phyloP scores from a whole-genome alignment of 208 protist genomes.

The Histomonas meleagridis region DNA sequence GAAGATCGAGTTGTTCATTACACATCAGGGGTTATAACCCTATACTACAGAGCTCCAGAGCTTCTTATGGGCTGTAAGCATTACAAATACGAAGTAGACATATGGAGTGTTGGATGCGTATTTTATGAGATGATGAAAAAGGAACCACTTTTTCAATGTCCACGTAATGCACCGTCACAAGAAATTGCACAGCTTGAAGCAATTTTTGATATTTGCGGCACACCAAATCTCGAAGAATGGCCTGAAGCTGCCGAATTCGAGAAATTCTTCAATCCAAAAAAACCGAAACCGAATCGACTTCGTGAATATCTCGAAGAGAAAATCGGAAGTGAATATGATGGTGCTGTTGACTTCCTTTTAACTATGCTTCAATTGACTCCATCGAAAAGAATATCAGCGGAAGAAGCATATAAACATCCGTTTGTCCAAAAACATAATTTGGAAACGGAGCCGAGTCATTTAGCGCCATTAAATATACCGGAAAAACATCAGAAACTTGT shows the following conservation, averaged over 20 bases:
- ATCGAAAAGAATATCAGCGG: background rate
- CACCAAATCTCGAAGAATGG: background rate
- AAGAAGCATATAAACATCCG: background rate
- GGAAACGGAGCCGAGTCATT: background rate
- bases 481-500: constrained; percentile 11
- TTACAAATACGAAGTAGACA: constrained; percentile 30
- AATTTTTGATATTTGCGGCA: background rate
- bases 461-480: background rate
- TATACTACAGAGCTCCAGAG: constrained; percentile 31
- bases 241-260: constrained; percentile 31
- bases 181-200: background rate
- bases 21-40: constrained; percentile 11
- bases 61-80: background rate
- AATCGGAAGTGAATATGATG: background rate
- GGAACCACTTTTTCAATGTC: background rate
- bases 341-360: background rate
- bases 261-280: background rate
- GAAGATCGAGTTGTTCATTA: background rate
- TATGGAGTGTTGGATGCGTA: constrained; percentile 30
- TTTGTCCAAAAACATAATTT: background rate
- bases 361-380: background rate
- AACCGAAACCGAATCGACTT: background rate
- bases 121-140: background rate
- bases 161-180: background rate
- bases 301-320: background rate